Base-by-base conservation (phyloP, 129 eudicot species). In the Lonicera japonica region DNA sequence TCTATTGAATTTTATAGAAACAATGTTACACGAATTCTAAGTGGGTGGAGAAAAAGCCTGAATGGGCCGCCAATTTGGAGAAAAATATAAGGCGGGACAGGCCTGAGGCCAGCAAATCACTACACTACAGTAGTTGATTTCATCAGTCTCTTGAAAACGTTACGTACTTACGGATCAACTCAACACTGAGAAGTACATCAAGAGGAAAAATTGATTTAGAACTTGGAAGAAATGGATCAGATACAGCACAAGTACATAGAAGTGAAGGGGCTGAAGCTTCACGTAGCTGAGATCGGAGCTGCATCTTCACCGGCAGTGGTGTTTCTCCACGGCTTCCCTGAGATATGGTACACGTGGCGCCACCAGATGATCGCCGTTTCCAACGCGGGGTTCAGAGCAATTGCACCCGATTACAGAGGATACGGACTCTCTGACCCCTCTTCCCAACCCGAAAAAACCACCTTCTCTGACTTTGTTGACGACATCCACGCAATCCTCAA, bases 401-500 rank as follows among this genome's bases (percentile, higher is more conserved):
- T 64, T 13, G 68, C 68, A 16, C 58, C 68, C 10, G 68, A 64
- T 25, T 64, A 45, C 11, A 38, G 68, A 9, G 68, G 68, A 8
- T 64, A 64, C 29, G 68, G 68, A 20, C 56, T 64, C 22, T 64
- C 68, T 21, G 68, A 64, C 4, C 54, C 41, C 5, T 72, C 83
- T 6, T 20, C 75, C 0, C 24, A 56, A 53, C 87, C 87, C 4
- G 73, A 71, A 15, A 64, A 66, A 13, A 54, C 83, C 16, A 62
- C 60, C 18, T 45, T 58, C 40, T 50, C 70, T 39, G 83, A 77
- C 62, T 39, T 82, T 41, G 69, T 65, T 22, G 45, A 48, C 3
- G 87, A 82, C 34, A 68, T 71, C 43, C 63, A 53, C 0, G 63
- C 51, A 6, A 54, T 82, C 52, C 64, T 82, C 19, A 60, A 70